phyloP scores from a whole-genome alignment of 306 rosid genomes.

The Betula pendula region DNA sequence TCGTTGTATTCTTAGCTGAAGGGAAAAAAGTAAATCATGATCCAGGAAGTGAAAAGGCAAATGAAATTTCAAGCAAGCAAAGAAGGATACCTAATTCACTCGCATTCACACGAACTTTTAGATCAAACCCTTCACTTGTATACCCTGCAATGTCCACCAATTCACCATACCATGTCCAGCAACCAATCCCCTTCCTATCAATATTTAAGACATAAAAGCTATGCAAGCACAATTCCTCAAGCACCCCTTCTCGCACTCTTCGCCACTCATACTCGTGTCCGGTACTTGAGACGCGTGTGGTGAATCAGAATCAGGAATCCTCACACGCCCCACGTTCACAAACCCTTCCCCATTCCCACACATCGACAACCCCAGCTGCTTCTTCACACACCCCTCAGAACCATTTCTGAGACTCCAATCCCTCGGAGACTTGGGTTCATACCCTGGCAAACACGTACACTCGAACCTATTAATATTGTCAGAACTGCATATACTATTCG shows the following conservation, averaged over 20 bases:
- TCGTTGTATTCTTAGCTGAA: background rate
- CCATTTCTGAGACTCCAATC: constrained; percentile 17
- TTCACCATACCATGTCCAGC: constrained; percentile 36
- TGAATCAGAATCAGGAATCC: constrained; percentile 8
- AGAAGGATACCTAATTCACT: constrained; percentile 5
- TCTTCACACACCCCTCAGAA: constrained; percentile 17
- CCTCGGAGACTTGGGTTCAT: constrained; percentile 17
- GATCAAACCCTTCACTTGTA: constrained; percentile 14
- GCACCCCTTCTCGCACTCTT: constrained; percentile 22
- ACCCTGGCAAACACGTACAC: constrained; percentile 18
- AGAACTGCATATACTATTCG: background rate
- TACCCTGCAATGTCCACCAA: constrained; percentile 28
- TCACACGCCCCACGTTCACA: background rate
- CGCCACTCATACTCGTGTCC: background rate
- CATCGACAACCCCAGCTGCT: background rate
- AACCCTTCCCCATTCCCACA: constrained; percentile 26
- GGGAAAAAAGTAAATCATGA: too few species aligned
- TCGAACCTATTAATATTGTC: background rate
- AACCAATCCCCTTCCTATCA: constrained; percentile 14
- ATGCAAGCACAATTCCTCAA: constrained; percentile 33
- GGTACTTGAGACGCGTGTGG: background rate
- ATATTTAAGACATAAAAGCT: constrained; percentile 23
- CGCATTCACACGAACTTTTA: constrained; percentile 30
- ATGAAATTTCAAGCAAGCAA: background rate
- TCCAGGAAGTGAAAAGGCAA: background rate